Conservation (phyloP, 805 yeast genomes). For the Candida taoyuanica region DNA sequence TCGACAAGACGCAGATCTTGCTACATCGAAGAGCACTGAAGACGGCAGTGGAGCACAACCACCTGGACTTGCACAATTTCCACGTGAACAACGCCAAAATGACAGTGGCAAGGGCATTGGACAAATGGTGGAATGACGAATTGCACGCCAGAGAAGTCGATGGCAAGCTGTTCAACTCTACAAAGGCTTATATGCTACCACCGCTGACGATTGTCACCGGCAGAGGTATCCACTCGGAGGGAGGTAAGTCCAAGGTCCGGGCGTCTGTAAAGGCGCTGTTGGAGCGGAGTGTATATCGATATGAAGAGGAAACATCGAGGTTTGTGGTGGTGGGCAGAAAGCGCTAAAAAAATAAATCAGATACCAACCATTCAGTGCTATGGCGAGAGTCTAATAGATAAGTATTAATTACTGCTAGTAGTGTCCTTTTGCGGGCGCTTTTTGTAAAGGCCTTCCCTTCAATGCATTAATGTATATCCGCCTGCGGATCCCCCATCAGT, state of each 20-base stretch:
- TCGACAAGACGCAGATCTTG: constrained; percentile 6
- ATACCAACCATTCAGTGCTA: no score
- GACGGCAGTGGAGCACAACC: constrained; percentile 17
- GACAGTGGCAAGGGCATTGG: constrained; percentile 33
- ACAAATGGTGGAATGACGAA: constrained; percentile 65
- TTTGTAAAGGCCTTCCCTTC: no score
- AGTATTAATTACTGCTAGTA: no score
- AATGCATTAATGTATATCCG: no score
- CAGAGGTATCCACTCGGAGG: constrained; percentile 62
- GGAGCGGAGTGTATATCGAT: constrained; percentile 34
- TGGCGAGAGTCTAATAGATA: no score
- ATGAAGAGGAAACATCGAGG: constrained; percentile 41
- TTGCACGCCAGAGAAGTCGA: constrained; percentile 35
- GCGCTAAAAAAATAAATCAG: not conserved
- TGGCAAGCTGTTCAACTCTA: constrained; percentile 35
- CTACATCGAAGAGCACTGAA: constrained; percentile 15
- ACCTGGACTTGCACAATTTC: constrained; percentile 56
- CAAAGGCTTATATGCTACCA: constrained; percentile 36
- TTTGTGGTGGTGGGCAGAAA: constrained; percentile 41
- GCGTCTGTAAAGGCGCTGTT: constrained; percentile 39
- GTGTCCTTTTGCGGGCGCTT: no score
- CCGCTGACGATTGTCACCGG: constrained; percentile 57
- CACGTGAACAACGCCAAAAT: constrained; percentile 43
- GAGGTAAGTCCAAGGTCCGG: constrained; percentile 49
- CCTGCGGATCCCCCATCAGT: no score